Evolutionary conservation across 768 basidiomycete species (phyloP), one percentile per base, ranked within the genome.

Genomic region (Pholiota microspora): DNA sequence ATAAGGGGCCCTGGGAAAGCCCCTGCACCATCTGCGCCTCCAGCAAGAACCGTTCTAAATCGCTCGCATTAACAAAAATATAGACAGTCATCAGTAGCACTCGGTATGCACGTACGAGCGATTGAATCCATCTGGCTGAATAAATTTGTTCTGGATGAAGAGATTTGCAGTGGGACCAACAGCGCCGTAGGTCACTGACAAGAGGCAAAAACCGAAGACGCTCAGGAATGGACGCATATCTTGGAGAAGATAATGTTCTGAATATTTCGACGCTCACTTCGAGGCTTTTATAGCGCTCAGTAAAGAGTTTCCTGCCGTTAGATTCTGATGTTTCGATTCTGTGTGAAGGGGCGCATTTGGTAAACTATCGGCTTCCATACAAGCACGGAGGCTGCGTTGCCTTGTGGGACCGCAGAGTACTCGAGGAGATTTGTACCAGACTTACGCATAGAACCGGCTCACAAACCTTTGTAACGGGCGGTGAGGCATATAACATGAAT

Each of bases 111-210:
- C 76, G 36, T 34, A 76, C 74, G 72, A 69, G 58, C 78, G 69
- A 61, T 49, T 53, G 54, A 73, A 80, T n/a, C 80, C 80, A 66
- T 82, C 80, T 0, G 80, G 80, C 2, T 74, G 63, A 40, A 81
- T 73, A 27, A 65, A 58, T 54, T 68, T 71, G 62, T 81, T 81
- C n/a, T 65, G 65, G 40, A 81, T 69, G 48, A 69, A 63, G 2
- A 81, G 63, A 44, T 74, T 64, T 6, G 69, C 62, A 24, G 27
- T 57, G 7, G 70, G 70, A 0, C 70, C 68, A 45, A 71, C 66
- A n/a, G 64, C 58, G 5, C 57, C 55, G n/a, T 51, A 50, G 45
- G 45, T 21, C 8, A 27, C 45, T 15, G 50, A 13, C 8, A 15
- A 4, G n/a, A 36, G 13, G n/a, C 15, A 36, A 8, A 15, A 36